Percentiles rank a stretch among this genome's conserved stretches.
These are phyloP conservation scores for Aureobasidium sp. DNA, from an alignment of 2,329 filamentous ascomycete genomes.

Conservation along the genomic window DNA sequence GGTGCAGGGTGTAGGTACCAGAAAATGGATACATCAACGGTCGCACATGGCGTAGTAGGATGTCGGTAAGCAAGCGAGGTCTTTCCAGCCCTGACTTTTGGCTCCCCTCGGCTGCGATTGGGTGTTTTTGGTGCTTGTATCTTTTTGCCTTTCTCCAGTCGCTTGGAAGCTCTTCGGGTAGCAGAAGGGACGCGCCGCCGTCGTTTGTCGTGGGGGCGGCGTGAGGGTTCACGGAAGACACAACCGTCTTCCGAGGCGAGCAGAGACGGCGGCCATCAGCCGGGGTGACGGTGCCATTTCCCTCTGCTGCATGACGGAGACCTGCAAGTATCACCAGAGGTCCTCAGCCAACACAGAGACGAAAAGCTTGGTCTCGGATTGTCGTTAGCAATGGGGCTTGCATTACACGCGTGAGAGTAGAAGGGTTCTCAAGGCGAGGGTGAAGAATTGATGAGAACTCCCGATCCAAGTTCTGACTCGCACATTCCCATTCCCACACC, in stretches of 20 bases:
- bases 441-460: neutral
- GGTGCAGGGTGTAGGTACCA: too few species aligned
- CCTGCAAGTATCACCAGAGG: neutral
- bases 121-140: neutral
- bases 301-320: neutral
- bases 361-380: neutral
- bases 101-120: neutral
- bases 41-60: neutral
- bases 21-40: too few species aligned
- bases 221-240: neutral
- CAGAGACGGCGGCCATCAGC: neutral
- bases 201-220: neutral
- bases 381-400: neutral
- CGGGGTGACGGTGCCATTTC: neutral
- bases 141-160: neutral
- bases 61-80: too few species aligned
- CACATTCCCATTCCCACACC: neutral
- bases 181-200: neutral
- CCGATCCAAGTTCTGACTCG: neutral
- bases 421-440: neutral
- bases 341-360: constrained; percentile 1
- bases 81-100: neutral
- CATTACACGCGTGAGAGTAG: neutral
- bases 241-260: neutral
- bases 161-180: too few species aligned